Conservation (phyloP, 768 basidiomycete species). For the Naematelia encephala region DNA sequence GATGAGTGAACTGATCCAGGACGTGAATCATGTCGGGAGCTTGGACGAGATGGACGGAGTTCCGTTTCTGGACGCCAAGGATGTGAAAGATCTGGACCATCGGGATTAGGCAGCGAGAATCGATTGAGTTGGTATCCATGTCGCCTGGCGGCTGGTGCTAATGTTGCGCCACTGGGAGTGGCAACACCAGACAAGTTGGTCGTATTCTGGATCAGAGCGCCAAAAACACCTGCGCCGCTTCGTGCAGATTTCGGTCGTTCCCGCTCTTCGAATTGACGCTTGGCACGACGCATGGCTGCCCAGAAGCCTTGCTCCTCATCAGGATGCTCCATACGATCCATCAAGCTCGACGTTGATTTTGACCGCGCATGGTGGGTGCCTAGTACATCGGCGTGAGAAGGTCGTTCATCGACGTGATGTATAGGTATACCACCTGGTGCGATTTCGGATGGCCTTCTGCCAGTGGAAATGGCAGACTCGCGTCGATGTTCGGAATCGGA, state of each 20-base stretch:
- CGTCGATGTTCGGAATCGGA: background rate
- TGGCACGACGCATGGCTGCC: constrained; percentile 20
- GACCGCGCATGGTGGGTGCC: constrained; percentile 9
- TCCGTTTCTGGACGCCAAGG: constrained; percentile 28
- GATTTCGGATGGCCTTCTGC: constrained; percentile 1
- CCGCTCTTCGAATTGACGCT: constrained; percentile 30
- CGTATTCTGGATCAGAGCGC: constrained; percentile 68
- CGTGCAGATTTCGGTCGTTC: constrained; percentile 53
- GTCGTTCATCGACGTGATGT: background rate
- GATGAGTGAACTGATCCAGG: constrained; percentile 39
- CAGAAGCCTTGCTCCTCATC: constrained; percentile 20
- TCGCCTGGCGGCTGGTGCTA: constrained; percentile 61
- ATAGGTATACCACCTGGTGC: constrained; percentile 1
- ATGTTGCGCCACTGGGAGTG: constrained; percentile 50
- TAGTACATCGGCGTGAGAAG: background rate
- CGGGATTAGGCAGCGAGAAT: constrained; percentile 48
- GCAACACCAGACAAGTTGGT: constrained; percentile 63
- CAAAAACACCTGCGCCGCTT: constrained; percentile 64
- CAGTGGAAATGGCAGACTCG: constrained; percentile 10
- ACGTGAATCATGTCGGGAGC: constrained; percentile 22
- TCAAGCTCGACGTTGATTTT: constrained; percentile 12
- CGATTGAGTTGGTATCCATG: constrained; percentile 68
- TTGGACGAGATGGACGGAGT: constrained; percentile 15
- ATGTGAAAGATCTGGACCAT: constrained; percentile 7
- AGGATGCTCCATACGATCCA: background rate